A percentile compares a stretch with the other conserved stretches of the same genome.
These are phyloP conservation scores for Nicotiana attenuata DNA, from an alignment of 257 asterid species.

Conservation along the genomic window DNA sequence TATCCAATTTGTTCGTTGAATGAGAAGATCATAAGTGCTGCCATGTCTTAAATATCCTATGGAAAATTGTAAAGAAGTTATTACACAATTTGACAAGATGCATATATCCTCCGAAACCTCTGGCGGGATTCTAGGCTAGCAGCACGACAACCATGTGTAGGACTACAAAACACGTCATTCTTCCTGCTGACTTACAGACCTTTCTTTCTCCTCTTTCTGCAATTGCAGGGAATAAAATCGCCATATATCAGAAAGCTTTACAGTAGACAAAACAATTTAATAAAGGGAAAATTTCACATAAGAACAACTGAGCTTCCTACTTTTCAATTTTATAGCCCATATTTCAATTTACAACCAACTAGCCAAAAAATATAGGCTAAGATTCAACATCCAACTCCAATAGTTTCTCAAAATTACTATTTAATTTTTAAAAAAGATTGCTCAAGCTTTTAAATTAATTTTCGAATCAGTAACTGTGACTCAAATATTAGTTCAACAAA, in stretches of 20 bases:
- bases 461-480: too few relatives aligned
- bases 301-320: too few relatives aligned
- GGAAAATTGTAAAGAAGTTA: neutral
- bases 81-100: neutral
- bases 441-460: too few relatives aligned
- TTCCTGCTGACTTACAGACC: neutral
- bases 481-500: too few relatives aligned
- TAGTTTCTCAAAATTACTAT: too few relatives aligned
- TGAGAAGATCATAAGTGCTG: neutral
- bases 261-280: neutral
- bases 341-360: too few relatives aligned
- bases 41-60: neutral
- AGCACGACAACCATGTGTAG: neutral
- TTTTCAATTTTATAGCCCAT: too few relatives aligned
- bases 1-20: neutral
- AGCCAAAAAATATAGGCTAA: too few relatives aligned
- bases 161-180: neutral
- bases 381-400: too few relatives aligned
- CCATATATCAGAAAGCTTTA: neutral
- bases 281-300: too few relatives aligned
- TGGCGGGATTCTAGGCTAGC: neutral
- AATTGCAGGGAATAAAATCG: neutral
- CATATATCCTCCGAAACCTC: neutral
- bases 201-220: conserved; percentile 1
- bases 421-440: too few relatives aligned